Conservation (phyloP, 1,284 basidiomycete species). For the Sanghuangporus weigelae region DNA sequence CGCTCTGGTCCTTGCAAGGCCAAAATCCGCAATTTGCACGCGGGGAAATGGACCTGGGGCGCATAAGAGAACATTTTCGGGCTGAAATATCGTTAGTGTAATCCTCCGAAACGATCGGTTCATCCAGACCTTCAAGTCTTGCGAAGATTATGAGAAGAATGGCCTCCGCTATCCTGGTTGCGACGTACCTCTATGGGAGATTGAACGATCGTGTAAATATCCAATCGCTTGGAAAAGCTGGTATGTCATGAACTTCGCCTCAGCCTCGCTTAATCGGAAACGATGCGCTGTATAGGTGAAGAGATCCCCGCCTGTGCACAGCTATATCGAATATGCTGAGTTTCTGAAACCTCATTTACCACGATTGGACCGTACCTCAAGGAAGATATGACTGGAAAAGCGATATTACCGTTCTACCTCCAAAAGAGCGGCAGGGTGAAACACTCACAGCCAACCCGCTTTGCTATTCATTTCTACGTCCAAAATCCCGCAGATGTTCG, state of each 20-base stretch:
- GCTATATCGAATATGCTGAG: conserved; percentile 40
- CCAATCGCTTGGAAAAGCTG: conserved; percentile 70
- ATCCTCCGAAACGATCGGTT: background rate
- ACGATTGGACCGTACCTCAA: background rate
- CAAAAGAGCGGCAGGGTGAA: background rate
- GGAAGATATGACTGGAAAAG: conserved; percentile 57
- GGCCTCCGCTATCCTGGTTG: background rate
- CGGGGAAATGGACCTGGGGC: conserved; percentile 75
- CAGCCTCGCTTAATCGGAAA: conserved; percentile 62
- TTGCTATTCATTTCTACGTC: conserved; percentile 59
- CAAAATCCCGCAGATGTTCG: conserved; percentile 76
- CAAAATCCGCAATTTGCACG: conserved; percentile 82
- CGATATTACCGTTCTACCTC: background rate
- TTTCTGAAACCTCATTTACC: conserved; percentile 26
- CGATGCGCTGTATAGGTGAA: conserved; percentile 73
- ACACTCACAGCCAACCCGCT: conserved; percentile 44
- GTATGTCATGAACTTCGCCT: conserved; percentile 80
- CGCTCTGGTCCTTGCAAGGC: conserved; percentile 74
- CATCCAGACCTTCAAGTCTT: conserved; percentile 64
- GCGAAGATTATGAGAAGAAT: conserved; percentile 1
- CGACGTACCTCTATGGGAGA: conserved; percentile 72
- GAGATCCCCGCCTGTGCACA: conserved; percentile 74
- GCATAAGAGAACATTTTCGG: conserved; percentile 80
- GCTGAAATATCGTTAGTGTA: conserved; percentile 36
- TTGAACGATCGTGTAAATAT: conserved; percentile 68